phyloP scores from a whole-genome alignment of 2,329 filamentous ascomycete genomes.

The Zelopaecilomyces penicillatus region DNA sequence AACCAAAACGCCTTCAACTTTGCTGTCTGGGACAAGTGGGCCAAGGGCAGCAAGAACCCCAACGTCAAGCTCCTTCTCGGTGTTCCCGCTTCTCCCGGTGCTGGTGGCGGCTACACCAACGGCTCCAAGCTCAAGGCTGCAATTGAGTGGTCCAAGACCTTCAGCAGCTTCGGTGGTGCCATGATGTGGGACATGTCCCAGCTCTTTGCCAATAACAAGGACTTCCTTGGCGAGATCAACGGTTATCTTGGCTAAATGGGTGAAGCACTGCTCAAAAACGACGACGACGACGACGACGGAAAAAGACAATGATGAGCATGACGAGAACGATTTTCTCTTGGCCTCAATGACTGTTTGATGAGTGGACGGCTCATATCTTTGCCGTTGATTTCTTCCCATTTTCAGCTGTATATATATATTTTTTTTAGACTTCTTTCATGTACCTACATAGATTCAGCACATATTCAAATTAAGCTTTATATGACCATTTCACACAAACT shows the following conservation, averaged over 20 bases:
- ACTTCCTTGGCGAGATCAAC: constrained; percentile 42
- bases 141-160: constrained; percentile 45
- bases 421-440: too few relatives aligned
- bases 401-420: background rate
- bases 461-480: too few relatives aligned
- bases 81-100: constrained; percentile 46
- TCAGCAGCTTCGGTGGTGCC: constrained; percentile 54
- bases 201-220: constrained; percentile 44
- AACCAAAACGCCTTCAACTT: constrained; percentile 53
- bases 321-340: background rate
- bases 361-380: constrained; percentile 1
- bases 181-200: constrained; percentile 65
- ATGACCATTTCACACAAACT: too few relatives aligned
- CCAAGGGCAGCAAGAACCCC: constrained; percentile 48
- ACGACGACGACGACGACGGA: too few relatives aligned
- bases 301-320: background rate
- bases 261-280: background rate
- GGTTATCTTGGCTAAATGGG: constrained; percentile 19
- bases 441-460: too few relatives aligned
- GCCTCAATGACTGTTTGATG: constrained; percentile 5
- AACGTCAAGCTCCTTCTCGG: constrained; percentile 55
- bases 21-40: constrained; percentile 58
- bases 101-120: constrained; percentile 47
- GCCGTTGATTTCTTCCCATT: background rate
- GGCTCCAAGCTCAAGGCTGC: constrained; percentile 38